Evolutionary conservation across 2,329 filamentous ascomycete species (phyloP).

Genomic region (Metarhizium robertsii): DNA sequence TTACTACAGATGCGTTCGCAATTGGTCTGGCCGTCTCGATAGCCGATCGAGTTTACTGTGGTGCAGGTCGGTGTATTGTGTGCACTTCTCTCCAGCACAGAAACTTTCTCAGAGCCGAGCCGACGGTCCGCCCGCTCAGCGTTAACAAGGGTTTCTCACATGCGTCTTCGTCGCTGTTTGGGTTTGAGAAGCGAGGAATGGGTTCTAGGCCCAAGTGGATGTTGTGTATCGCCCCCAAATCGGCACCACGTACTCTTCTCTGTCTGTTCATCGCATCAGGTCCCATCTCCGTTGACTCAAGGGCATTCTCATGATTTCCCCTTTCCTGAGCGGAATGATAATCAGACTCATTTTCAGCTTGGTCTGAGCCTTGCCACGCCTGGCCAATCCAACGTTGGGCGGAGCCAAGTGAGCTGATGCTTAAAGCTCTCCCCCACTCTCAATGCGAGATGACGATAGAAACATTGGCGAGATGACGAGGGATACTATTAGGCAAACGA

Average conservation of each 20-base stretch:
- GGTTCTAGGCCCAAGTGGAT: background rate
- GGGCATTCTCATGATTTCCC: background rate
- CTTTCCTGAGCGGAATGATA: background rate
- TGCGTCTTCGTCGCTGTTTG: background rate
- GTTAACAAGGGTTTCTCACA: background rate
- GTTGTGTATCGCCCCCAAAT: background rate
- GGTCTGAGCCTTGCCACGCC: background rate
- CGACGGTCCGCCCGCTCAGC: background rate
- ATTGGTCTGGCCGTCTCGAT: background rate
- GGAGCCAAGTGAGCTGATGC: background rate
- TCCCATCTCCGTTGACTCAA: background rate
- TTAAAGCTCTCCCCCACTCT: background rate
- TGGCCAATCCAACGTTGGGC: background rate
- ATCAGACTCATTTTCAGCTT: background rate
- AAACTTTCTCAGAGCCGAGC: background rate
- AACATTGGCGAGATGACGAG: background rate
- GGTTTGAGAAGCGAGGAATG: background rate
- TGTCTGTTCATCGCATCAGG: background rate
- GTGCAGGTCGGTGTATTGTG: background rate
- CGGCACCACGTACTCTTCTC: background rate
- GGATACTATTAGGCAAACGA: background rate
- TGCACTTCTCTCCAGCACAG: background rate
- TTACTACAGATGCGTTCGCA: background rate
- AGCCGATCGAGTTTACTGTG: background rate
- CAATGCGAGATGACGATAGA: background rate